These are phyloP conservation scores for Botrytis fabae DNA, from an alignment of 2,329 filamentous ascomycete species.

Conservation along the genomic window DNA sequence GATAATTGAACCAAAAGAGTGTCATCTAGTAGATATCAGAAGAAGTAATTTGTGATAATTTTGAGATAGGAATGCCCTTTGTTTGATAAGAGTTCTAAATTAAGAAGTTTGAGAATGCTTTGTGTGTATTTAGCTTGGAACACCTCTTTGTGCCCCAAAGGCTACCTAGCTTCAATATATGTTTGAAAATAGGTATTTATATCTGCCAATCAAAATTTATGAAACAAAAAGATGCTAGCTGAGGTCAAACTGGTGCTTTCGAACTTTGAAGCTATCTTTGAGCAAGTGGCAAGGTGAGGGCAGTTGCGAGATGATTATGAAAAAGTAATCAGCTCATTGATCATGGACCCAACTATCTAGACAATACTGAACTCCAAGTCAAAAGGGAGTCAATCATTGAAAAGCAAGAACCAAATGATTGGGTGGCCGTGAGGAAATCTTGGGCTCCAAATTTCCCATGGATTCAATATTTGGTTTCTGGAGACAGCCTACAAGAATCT, in stretches of 20 bases:
- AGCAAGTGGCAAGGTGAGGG: not conserved
- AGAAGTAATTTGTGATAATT: not conserved
- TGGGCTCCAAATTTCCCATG: not conserved
- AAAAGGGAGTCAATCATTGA: not conserved
- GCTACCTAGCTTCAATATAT: not conserved
- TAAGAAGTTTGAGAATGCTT: conserved; percentile 10
- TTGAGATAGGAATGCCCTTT: not conserved
- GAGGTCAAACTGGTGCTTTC: too few species aligned
- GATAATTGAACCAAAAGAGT: not conserved
- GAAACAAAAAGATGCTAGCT: not conserved
- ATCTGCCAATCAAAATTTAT: not conserved
- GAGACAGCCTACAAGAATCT: not conserved
- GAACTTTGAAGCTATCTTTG: not conserved
- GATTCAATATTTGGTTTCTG: not conserved
- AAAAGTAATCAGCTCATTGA: not conserved
- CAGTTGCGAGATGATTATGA: not conserved
- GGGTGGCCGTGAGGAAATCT: not conserved
- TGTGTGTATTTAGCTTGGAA: not conserved
- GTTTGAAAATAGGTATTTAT: not conserved
- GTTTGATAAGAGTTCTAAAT: conserved; percentile 6
- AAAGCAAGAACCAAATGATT: too few species aligned
- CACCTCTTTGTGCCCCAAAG: not conserved
- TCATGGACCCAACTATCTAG: not conserved
- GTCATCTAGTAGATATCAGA: not conserved
- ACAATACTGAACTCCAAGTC: not conserved